These are phyloP conservation scores for Botrytis galanthina DNA, from an alignment of 2,329 filamentous ascomycete genomes.

Conservation along the genomic window DNA sequence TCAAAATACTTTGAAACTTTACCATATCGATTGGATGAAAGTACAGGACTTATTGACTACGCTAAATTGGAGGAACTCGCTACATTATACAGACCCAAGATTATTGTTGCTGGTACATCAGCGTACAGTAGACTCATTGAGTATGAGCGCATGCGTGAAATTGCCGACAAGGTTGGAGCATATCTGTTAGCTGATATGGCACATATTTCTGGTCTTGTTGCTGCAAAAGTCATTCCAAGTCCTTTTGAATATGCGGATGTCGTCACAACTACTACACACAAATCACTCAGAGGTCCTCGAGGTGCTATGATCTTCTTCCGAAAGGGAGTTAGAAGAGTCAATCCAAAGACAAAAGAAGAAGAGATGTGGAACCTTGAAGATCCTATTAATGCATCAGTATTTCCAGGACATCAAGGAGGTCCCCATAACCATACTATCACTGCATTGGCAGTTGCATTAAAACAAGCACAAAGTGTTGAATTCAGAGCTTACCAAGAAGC, in stretches of 20 bases:
- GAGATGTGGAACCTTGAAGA: slow-evolving; percentile 86
- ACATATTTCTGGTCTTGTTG: slow-evolving; percentile 91
- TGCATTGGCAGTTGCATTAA: slow-evolving; percentile 87
- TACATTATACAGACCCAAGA: slow-evolving; percentile 87
- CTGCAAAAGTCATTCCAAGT: slow-evolving; percentile 84
- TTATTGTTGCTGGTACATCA: slow-evolving; percentile 90
- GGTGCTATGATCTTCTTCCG: slow-evolving; percentile 99
- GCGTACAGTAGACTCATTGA: slow-evolving; percentile 96
- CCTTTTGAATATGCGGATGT: slow-evolving; percentile 90
- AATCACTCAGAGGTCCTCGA: slow-evolving; percentile 89
- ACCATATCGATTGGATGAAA: slow-evolving; percentile 87
- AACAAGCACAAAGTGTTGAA: slow-evolving; percentile 85
- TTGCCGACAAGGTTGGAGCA: slow-evolving; percentile 85
- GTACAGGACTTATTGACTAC: slow-evolving; percentile 94
- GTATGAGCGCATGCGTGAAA: slow-evolving; percentile 87
- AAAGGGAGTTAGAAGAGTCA: slow-evolving; percentile 79
- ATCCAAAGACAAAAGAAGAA: slow-evolving; percentile 82
- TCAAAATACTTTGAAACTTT: slow-evolving; percentile 99
- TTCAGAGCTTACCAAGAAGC: slow-evolving; percentile 92
- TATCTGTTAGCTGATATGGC: slow-evolving; percentile 97
- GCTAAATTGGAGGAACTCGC: slow-evolving; percentile 85
- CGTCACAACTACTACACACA: slow-evolving; percentile 97
- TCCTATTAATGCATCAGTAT: slow-evolving; percentile 94
- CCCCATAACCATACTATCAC: slow-evolving; percentile 99
- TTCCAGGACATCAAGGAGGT: slow-evolving; percentile 96